phyloP scores from a whole-genome alignment of 148 eudicot species.

The Vaccinium corymbosum region DNA sequence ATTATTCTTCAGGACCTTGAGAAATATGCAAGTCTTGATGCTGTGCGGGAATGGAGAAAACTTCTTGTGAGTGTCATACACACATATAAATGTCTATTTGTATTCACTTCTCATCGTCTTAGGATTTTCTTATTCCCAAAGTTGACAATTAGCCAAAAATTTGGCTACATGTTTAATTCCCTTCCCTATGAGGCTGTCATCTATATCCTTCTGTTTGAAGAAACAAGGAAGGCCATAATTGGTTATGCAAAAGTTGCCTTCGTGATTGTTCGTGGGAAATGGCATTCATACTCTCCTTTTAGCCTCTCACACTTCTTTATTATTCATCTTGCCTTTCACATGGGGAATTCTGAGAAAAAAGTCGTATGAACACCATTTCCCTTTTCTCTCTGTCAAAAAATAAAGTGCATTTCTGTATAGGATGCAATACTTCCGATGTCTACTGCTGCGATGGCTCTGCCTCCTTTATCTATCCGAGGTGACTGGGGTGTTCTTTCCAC shows the following conservation, averaged over 20 bases:
- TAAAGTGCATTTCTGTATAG: conserved; percentile 32
- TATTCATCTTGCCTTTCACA: background rate
- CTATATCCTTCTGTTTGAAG: background rate
- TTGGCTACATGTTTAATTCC: background rate
- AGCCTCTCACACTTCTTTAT: background rate
- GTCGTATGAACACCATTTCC: background rate
- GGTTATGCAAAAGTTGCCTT: background rate
- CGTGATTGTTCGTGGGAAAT: background rate
- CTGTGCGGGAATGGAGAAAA: conserved; percentile 83
- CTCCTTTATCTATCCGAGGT: conserved; percentile 89
- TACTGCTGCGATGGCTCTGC: conserved; percentile 95
- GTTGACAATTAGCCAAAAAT: background rate
- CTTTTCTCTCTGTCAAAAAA: background rate
- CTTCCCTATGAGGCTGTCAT: background rate
- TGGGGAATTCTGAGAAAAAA: background rate
- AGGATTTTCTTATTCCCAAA: background rate
- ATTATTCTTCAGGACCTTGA: conserved; percentile 62
- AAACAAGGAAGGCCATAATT: background rate
- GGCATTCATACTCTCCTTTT: background rate
- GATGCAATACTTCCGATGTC: conserved; percentile 91
- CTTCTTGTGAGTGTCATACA: conserved; percentile 69
- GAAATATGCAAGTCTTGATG: conserved; percentile 71
- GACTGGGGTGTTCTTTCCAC: conserved; percentile 89
- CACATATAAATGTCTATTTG: background rate
- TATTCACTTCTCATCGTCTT: background rate